Conservation (phyloP, 2,329 filamentous ascomycete species). For the Ophiognomonia clavigignenti-juglandacearum region DNA sequence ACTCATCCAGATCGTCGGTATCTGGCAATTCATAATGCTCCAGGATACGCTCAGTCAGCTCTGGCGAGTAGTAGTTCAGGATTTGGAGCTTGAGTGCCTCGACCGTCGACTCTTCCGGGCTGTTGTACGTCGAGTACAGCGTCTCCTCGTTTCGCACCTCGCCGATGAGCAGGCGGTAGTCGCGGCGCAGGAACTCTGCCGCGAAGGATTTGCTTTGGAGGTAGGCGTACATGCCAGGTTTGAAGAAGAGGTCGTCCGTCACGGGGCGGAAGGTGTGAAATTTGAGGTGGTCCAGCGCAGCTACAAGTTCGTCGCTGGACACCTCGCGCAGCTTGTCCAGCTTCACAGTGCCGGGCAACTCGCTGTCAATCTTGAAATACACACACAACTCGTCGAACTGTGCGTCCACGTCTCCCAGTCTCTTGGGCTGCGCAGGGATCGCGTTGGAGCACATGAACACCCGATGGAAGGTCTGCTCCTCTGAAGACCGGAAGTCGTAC, state of each 20-base stretch:
- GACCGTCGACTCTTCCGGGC: conserved; percentile 26
- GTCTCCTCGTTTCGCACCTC: conserved; percentile 40
- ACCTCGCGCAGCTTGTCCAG: conserved; percentile 28
- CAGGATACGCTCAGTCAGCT: conserved; percentile 30
- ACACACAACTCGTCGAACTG: conserved; percentile 39
- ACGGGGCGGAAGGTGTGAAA: conserved; percentile 41
- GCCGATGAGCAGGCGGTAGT: conserved; percentile 34
- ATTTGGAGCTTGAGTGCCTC: conserved; percentile 32
- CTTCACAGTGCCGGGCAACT: conserved; percentile 23
- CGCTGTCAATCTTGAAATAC: conserved; percentile 25
- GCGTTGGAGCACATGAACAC: conserved; percentile 41
- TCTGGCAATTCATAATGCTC: conserved; percentile 30
- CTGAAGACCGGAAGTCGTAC: conserved; percentile 25
- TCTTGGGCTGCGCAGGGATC: conserved; percentile 39
- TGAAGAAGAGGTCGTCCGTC: conserved; percentile 36
- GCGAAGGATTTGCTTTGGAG: conserved; percentile 32
- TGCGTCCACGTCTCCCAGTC: conserved; percentile 27
- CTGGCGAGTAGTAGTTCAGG: conserved; percentile 37
- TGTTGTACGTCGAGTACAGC: conserved; percentile 36
- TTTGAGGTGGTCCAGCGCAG: conserved; percentile 31
- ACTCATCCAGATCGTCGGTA: conserved; percentile 26
- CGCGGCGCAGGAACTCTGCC: conserved; percentile 28
- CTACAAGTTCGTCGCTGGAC: conserved; percentile 26
- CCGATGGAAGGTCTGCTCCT: conserved; percentile 26
- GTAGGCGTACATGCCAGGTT: conserved; percentile 32